Evolutionary conservation across 257 asterid species (phyloP), one percentile per base, ranked within the genome.

Genomic region (Salvia splendens): DNA sequence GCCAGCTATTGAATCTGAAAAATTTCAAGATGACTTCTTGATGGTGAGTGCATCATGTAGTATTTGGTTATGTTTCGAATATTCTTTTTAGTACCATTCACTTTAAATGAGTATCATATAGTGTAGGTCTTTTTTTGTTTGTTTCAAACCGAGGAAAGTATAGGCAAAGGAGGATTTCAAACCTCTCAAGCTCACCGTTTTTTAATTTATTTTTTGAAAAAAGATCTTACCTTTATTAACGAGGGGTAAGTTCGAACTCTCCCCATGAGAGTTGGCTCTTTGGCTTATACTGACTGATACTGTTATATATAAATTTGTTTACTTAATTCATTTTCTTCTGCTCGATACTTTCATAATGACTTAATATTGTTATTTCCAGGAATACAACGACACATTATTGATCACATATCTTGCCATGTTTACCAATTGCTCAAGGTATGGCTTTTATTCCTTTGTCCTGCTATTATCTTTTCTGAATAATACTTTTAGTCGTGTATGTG

Each of bases 351-450:
- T 41, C 52, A 62, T 67, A 66, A 76, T 72, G 8, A 38, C 65
- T 32, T 38, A n/a, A 35, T 42, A 51, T 35, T 33, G 30, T 67
- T 47, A 15, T 41, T 67, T 79, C 70, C 87, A 93, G 99, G 99
- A 93, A 75, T 93, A 89, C 66, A 88, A 85, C 6, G 97, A 93
- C 72, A 88, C 99, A 2, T 71, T 89, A 52, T 81, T 90, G 85
- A 79, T 90, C 45, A 81, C 91, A 15, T 90, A 89, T 80, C 92
- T 93, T 71, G 92, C 95, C 70, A 90, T 93, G 99, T 82, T 93
- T 81, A 93, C 99, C 83, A 93, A 90, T 83, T 89, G 98, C 86
- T 81, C 98, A 30, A 89, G 98, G 98, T 92, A 89, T 47, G 80
- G 16, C 67, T 61, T 5, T 35, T 20, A 28, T 4, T 10, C 42